Conservation (phyloP, 371 early-diverging fungal genomes). For the Mortierella sp. region DNA sequence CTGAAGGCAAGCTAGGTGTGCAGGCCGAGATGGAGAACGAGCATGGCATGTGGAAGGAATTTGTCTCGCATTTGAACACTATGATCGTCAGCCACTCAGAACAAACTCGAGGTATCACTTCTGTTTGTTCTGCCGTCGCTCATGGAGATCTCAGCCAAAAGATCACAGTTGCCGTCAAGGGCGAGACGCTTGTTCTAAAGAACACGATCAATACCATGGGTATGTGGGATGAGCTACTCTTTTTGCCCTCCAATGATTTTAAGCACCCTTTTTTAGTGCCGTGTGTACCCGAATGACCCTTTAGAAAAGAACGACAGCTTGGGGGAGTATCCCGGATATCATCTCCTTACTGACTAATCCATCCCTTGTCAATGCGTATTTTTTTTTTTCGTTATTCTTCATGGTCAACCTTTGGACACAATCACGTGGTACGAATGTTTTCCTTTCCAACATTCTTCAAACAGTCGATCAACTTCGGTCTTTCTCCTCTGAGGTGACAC, state of each 20-base stretch:
- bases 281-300: no score
- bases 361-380: not conserved
- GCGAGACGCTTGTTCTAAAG: conserved; percentile 66
- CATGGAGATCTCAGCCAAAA: conserved; percentile 76
- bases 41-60: conserved; percentile 78
- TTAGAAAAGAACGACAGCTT: not conserved
- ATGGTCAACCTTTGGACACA: no score
- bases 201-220: conserved; percentile 81
- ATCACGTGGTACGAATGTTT: not conserved
- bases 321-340: not conserved
- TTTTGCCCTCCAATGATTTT: no score
- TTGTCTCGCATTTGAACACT: conserved; percentile 72
- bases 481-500: conserved; percentile 61
- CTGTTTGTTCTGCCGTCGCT: conserved; percentile 72
- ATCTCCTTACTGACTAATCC: not conserved
- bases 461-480: conserved; percentile 59
- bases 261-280: no score
- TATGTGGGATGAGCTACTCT: conserved; percentile 25
- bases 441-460: not conserved
- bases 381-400: not conserved
- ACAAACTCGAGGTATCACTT: conserved; percentile 79
- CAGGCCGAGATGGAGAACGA: conserved; percentile 64
- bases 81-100: conserved; percentile 73
- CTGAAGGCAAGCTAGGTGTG: conserved; percentile 74
- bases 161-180: conserved; percentile 72